phyloP scores from a whole-genome alignment of 1,284 basidiomycete species.

The Sporisorium sorghi region DNA sequence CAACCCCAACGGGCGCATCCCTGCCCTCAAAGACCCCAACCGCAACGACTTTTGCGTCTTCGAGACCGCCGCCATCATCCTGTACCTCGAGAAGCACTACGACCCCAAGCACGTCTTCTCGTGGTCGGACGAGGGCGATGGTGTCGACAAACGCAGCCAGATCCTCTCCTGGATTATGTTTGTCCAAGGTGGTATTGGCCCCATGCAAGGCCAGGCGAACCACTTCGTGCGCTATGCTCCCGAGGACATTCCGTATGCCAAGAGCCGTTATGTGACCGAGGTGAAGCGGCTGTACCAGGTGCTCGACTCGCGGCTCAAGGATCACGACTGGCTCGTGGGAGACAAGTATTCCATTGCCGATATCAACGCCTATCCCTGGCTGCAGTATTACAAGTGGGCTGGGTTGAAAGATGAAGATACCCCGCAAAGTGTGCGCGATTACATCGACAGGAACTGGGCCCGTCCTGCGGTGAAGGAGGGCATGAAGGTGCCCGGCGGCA shows the following conservation, averaged over 20 bases:
- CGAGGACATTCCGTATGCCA: slow-evolving; percentile 57
- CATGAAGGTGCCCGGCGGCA: slow-evolving; percentile 41
- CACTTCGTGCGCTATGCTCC: slow-evolving; percentile 54
- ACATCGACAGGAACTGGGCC: slow-evolving; percentile 42
- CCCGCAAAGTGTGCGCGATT: slow-evolving; percentile 27
- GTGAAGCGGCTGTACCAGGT: slow-evolving; percentile 53
- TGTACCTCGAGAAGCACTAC: slow-evolving; percentile 60
- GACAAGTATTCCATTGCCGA: slow-evolving; percentile 60
- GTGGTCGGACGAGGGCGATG: slow-evolving; percentile 45
- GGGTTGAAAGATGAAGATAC: slow-evolving; percentile 40
- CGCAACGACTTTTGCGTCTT: slow-evolving; percentile 45
- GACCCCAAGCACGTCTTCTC: slow-evolving; percentile 57
- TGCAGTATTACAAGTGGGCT: slow-evolving; percentile 47
- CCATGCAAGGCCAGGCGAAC: slow-evolving; percentile 58
- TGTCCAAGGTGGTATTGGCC: slow-evolving; percentile 46
- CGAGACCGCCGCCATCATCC: slow-evolving; percentile 54
- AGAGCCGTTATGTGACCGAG: slow-evolving; percentile 47
- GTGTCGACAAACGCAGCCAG: slow-evolving; percentile 38
- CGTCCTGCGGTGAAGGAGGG: slow-evolving; percentile 29
- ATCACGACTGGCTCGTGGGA: slow-evolving; percentile 57
- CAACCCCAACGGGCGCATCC: slow-evolving; percentile 66
- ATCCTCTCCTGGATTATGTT: slow-evolving; percentile 53
- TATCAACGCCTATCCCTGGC: slow-evolving; percentile 58
- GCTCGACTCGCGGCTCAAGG: slow-evolving; percentile 47
- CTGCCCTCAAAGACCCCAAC: slow-evolving; percentile 55